These are phyloP conservation scores for Colletotrichum falcatum DNA, from an alignment of 2,329 filamentous ascomycete genomes.

Conservation along the genomic window DNA sequence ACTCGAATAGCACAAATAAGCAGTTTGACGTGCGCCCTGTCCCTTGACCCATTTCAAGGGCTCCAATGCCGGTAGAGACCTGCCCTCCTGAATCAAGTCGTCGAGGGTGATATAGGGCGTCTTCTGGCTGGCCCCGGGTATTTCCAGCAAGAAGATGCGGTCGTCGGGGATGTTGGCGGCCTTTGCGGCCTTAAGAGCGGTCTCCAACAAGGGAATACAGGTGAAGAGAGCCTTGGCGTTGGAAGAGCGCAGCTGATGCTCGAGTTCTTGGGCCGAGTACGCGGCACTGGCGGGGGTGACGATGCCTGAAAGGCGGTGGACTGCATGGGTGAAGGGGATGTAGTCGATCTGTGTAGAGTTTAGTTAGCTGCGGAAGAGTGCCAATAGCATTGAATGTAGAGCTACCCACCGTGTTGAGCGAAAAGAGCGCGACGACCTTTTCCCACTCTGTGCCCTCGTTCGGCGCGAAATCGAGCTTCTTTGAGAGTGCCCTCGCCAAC, in stretches of 20 bases:
- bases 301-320: conserved; percentile 80
- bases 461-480: conserved; percentile 77
- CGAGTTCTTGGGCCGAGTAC: conserved; percentile 76
- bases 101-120: conserved; percentile 72
- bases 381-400: not conserved
- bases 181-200: conserved; percentile 71
- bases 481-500: conserved; percentile 75
- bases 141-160: conserved; percentile 75
- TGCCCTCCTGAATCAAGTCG: conserved; percentile 73
- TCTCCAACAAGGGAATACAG: conserved; percentile 71
- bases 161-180: conserved; percentile 70
- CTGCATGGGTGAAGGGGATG: conserved; percentile 77
- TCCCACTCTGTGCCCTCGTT: conserved; percentile 83
- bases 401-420: conserved; percentile 78
- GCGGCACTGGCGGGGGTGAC: conserved; percentile 81
- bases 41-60: conserved; percentile 71
- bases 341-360: conserved; percentile 74
- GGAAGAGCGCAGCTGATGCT: conserved; percentile 78
- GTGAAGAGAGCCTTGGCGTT: conserved; percentile 78
- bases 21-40: conserved; percentile 74
- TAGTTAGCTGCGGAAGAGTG: not conserved
- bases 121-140: conserved; percentile 68
- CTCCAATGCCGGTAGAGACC: conserved; percentile 63
- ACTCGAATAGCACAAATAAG: conserved; percentile 84
- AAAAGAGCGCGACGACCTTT: conserved; percentile 81